Base-by-base conservation (phyloP, 2,329 filamentous ascomycete species). In the Lachnellula cervina region DNA sequence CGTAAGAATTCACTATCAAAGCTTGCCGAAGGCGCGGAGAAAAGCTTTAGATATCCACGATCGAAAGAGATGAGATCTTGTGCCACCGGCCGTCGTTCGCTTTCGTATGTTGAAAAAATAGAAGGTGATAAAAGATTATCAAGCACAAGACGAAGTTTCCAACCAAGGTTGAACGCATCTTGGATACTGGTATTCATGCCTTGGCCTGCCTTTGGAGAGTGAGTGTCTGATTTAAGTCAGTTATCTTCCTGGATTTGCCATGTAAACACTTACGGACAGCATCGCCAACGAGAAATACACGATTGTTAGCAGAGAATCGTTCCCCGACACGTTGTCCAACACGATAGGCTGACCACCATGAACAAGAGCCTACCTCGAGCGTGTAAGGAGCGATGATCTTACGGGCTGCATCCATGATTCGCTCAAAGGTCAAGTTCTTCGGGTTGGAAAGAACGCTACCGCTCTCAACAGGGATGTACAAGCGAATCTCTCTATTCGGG, bases 351-450 rank as follows among this genome's bases (percentile, higher is more conserved):
- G 78, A 80, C 78, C 81, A 86, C 82, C 82, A 86, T 40, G 66
- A 87, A 55, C 82, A 82, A 57, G 87, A 79, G 37, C 79, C 71
- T 61, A 87, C 88, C 0, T 78, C 76, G 2, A 91, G 70, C 34
- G 76, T 84, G 67, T 89, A 91, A 0, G 88, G 88, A 0, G 73
- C 71, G 23, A 91, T 73, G 49, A 87, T 90, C 54, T 75, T 79
- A 65, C 84, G 80, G 0, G 86, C 87, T 40, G 0, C 80, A 76
- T 46, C 77, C 72, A 47, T 89, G 76, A 54, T 91, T 85, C 1
- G 78, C 70, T 1, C 37, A 40, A 40, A 40, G 4, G 37, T 86
- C 78, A n/a, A 40, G 37, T n/a, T 40, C 14, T 40, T 40, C 4
- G 37, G 37, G n/a, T 7, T 17, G 37, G 3, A n/a, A 40, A 40